These are phyloP conservation scores for Scleroderma bovista DNA, from an alignment of 768 basidiomycete genomes.

Conservation along the genomic window DNA sequence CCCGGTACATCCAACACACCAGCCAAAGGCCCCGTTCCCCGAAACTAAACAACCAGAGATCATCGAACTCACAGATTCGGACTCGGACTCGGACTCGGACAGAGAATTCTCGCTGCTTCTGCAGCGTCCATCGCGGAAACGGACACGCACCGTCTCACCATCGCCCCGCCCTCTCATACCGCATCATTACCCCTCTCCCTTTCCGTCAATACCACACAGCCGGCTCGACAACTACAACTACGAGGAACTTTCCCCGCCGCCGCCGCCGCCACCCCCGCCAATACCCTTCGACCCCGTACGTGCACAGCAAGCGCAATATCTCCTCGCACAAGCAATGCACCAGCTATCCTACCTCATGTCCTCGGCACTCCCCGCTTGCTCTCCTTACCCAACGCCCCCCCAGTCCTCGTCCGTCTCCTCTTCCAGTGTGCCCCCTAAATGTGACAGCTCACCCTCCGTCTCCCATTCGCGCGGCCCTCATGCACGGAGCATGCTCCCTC, in stretches of 20 bases:
- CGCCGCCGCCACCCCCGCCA: slow-evolving; percentile 20
- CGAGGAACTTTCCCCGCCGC: slow-evolving; percentile 10
- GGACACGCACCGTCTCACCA: not conserved
- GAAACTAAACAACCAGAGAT: slow-evolving; percentile 18
- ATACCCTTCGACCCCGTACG: slow-evolving; percentile 22
- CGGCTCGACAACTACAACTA: slow-evolving; percentile 10
- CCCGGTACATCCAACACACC: slow-evolving; percentile 24
- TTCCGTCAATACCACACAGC: slow-evolving; percentile 2
- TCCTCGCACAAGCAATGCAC: slow-evolving; percentile 37
- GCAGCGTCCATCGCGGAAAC: slow-evolving; percentile 16
- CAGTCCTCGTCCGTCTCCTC: not conserved
- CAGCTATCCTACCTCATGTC: slow-evolving; percentile 36
- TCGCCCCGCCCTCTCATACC: slow-evolving; percentile 7
- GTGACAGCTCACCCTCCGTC: not conserved
- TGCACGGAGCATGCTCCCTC: not conserved
- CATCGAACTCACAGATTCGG: slow-evolving; percentile 21
- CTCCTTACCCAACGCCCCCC: not conserved
- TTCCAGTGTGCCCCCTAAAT: not conserved
- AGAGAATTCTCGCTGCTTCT: slow-evolving; percentile 24
- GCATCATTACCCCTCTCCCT: slow-evolving; percentile 9
- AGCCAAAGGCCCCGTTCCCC: not conserved
- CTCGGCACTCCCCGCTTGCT: slow-evolving; percentile 22
- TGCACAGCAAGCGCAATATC: slow-evolving; percentile 33
- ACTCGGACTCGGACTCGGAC: slow-evolving; percentile 19
- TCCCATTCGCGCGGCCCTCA: not conserved